phyloP scores from a whole-genome alignment of 345 rosid genomes.

The Populus tremula region DNA sequence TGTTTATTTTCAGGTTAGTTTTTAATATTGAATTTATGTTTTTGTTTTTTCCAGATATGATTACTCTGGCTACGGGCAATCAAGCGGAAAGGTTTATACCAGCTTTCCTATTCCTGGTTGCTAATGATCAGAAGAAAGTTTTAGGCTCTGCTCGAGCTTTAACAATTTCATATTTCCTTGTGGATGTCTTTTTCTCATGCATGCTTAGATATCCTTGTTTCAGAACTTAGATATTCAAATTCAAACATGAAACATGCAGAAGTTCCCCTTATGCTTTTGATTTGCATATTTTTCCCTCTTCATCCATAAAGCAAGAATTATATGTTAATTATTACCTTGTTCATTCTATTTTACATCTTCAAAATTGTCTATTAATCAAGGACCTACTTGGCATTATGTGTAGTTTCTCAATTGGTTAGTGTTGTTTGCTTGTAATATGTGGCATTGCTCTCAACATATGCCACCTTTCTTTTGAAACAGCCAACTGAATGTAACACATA shows the following conservation, averaged over 20 bases:
- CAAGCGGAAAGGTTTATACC: slow-evolving; percentile 75
- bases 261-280: not conserved
- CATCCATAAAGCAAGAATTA: not conserved
- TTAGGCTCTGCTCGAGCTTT: slow-evolving; percentile 1
- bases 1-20: slow-evolving; percentile 1
- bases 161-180: not conserved
- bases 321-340: not conserved
- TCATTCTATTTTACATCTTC: not conserved
- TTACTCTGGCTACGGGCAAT: slow-evolving; percentile 95
- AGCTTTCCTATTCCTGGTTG: slow-evolving; percentile 15
- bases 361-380: not conserved
- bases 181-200: not conserved
- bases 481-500: slow-evolving; percentile 91
- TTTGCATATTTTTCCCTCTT: not conserved
- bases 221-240: not conserved
- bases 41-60: slow-evolving; percentile 61
- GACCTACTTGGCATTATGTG: not conserved
- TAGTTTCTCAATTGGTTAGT: not conserved
- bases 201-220: slow-evolving; percentile 1
- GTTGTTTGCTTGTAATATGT: not conserved
- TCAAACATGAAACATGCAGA: not conserved
- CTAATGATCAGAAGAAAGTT: slow-evolving; percentile 3
- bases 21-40: slow-evolving; percentile 16
- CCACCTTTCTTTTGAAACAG: slow-evolving; percentile 44
- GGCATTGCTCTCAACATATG: not conserved